Conservation (phyloP, 2,329 filamentous ascomycete genomes). For the Tolypocladium pustulatum region DNA sequence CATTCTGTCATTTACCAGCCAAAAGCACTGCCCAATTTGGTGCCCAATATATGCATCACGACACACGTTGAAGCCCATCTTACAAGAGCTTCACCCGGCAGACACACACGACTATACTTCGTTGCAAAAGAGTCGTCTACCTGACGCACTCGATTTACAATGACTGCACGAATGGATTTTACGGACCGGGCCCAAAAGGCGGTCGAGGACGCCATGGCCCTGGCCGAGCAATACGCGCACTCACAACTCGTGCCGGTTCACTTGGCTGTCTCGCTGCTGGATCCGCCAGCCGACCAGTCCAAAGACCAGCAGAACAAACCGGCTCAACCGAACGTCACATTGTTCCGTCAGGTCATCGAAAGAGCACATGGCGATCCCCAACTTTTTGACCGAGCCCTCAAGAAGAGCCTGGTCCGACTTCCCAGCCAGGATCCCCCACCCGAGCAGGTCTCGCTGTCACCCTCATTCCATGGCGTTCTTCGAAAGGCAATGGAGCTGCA, state of each 20-base stretch:
- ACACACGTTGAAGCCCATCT: not conserved
- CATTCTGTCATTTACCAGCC: not conserved
- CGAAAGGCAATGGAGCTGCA: constrained; percentile 80
- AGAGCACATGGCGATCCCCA: constrained; percentile 88
- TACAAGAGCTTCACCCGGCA: not conserved
- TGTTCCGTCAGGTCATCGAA: constrained; percentile 92
- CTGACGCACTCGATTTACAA: constrained; percentile 24
- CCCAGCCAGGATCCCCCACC: constrained; percentile 93
- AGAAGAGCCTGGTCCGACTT: constrained; percentile 81
- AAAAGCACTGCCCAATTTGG: not conserved
- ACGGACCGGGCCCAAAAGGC: constrained; percentile 89
- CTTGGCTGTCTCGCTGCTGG: constrained; percentile 72
- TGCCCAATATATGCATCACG: not conserved
- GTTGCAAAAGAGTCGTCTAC: not conserved
- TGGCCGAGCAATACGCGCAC: constrained; percentile 85
- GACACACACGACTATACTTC: not conserved
- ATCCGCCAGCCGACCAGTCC: constrained; percentile 63
- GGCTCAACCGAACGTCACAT: constrained; percentile 52
- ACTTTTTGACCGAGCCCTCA: constrained; percentile 76
- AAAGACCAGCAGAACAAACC: constrained; percentile 75
- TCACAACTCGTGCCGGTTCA: constrained; percentile 85
- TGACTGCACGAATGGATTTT: constrained; percentile 78
- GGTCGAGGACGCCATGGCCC: constrained; percentile 74
- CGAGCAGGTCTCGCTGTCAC: constrained; percentile 74
- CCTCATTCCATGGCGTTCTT: constrained; percentile 71